Conservation (phyloP, 345 rosid species). For the Chamaenerion angustifolium region DNA sequence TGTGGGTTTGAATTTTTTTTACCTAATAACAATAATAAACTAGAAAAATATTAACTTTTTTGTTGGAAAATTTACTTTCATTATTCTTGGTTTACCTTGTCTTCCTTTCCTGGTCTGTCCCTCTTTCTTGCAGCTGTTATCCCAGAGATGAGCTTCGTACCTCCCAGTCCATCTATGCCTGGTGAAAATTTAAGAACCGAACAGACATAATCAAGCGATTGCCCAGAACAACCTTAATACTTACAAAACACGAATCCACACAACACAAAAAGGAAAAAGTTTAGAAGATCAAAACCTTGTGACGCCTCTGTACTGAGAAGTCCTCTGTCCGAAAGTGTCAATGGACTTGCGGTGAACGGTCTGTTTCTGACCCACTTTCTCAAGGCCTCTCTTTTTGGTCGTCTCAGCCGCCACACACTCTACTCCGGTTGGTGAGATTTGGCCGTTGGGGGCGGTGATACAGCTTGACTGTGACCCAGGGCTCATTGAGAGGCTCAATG, state of each 20-base stretch:
- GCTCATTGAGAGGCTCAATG: slow-evolving; percentile 35
- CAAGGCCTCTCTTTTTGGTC: slow-evolving; percentile 45
- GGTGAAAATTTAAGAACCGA: slow-evolving; percentile 3
- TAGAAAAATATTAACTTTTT: slow-evolving; percentile 1
- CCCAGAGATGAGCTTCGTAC: slow-evolving; percentile 88
- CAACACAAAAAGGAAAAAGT: not conserved
- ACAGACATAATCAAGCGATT: not conserved
- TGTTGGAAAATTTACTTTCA: slow-evolving; percentile 6
- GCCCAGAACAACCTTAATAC: not conserved
- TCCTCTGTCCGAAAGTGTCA: slow-evolving; percentile 76
- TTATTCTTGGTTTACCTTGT: slow-evolving; percentile 73
- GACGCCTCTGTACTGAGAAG: slow-evolving; percentile 80
- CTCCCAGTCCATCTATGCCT: slow-evolving; percentile 87
- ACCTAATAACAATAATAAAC: no score
- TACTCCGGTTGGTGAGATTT: slow-evolving; percentile 15
- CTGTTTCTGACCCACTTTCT: slow-evolving; percentile 38
- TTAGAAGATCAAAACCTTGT: slow-evolving; percentile 34
- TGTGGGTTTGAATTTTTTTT: no score
- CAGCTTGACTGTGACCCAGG: slow-evolving; percentile 44
- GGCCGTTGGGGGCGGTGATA: slow-evolving; percentile 18
- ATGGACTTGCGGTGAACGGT: slow-evolving; percentile 73
- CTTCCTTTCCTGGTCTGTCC: slow-evolving; percentile 90
- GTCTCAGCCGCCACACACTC: slow-evolving; percentile 24
- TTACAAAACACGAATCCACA: no score
- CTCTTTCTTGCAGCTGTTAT: slow-evolving; percentile 80